Evolutionary conservation across 495 filamentous ascomycete genomes (phyloP).

Genomic region (Tuber brumale): DNA sequence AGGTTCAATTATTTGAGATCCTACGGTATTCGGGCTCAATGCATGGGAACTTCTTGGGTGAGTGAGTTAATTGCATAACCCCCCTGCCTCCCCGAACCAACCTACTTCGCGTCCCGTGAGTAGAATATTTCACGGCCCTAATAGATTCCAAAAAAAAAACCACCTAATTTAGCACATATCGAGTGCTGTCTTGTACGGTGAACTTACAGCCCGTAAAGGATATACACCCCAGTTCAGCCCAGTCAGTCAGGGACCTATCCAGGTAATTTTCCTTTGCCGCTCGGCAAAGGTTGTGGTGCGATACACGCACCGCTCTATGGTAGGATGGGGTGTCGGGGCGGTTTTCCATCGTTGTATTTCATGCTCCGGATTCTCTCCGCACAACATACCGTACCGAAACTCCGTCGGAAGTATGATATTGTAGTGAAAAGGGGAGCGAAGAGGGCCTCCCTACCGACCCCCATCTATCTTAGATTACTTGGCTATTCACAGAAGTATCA

Average conservation of each 20-base stretch:
- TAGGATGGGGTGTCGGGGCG: no score
- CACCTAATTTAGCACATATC: neutral
- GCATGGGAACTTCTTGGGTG: neutral
- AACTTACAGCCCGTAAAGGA: neutral
- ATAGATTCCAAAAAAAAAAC: neutral
- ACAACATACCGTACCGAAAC: no score
- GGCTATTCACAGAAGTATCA: no score
- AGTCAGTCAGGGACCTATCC: neutral
- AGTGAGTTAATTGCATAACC: neutral
- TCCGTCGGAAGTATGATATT: no score
- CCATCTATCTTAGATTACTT: no score
- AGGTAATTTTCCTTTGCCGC: neutral
- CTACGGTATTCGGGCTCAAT: neutral
- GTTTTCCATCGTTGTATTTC: no score
- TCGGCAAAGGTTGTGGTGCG: no score
- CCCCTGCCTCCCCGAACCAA: neutral
- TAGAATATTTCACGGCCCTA: neutral
- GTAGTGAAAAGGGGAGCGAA: no score
- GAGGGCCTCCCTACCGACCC: no score
- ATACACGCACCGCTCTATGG: no score
- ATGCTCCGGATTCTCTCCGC: no score
- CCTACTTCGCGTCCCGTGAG: neutral
- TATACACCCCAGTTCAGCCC: neutral
- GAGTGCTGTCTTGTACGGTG: neutral
- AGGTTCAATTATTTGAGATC: no score